Base-by-base conservation (phyloP, 352 stramenopile genomes). In the Peronosclerospora sorghi region DNA sequence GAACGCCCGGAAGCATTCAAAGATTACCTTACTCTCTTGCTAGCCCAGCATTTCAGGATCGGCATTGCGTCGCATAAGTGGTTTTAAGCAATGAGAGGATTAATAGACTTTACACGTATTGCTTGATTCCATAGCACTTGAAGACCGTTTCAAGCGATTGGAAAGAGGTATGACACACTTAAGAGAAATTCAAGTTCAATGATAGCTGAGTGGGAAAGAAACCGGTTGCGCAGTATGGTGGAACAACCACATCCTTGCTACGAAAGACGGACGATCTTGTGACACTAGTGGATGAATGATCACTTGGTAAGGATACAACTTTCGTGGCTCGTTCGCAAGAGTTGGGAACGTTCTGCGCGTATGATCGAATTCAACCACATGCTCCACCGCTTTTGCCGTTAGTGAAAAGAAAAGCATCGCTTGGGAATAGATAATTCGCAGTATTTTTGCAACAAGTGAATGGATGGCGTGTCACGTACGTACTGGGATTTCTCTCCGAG, bases 401-500 rank as follows among this genome's bases (percentile, higher is more conserved):
- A 96, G 97, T 43, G 91, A 97, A 40, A 89, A 89, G 29, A 77
- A 92, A 52, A 88, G 77, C 43, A 87, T 91, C 15, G 71, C 81
- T 0, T 96, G 83, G 83, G 82, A 94, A 41, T 86, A 90, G 39
- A n/a, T n/a, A 92, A 86, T 41, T 65, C 95, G 4, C 85, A 94
- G 51, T 86, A 90, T 44, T 61, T n/a, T n/a, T 83, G 8, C 84
- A 95, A 45, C 73, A 93, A 27, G 56, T 53, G 88, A 96, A 52
- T 96, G 86, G 86, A 95, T 97, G 61, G 74, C 51, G 4, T 96
- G 84, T 41, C 97, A 62, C 73, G 87, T n/a, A n/a, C n/a, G n/a
- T 20, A 96, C 88, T 38, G 97, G 93, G 92, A 65, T 97, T 21
- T 97, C 97, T 51, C 72, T 98, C n/a, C n/a, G n/a, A n/a, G n/a